Evolutionary conservation across 805 yeast species (phyloP), one percentile per base, ranked within the genome.

Genomic region (Metahyphopichia silvanorum): DNA sequence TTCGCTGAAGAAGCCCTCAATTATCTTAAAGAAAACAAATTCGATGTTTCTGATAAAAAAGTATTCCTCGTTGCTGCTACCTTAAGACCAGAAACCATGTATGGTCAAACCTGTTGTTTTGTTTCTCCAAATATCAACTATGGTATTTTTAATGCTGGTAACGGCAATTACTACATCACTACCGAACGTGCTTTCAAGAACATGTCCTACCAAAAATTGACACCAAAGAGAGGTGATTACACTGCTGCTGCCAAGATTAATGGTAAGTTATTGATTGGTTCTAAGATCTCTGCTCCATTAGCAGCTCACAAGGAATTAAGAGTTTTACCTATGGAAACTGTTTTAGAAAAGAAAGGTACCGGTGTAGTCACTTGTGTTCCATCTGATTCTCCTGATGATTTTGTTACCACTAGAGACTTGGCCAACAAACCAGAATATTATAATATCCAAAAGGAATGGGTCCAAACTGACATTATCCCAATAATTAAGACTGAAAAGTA

Each of bases 301-400:
- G 77, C 96, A 9, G 71, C 71, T 15, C 69, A 79, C 57, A 67
- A 76, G 33, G 77, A 81, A 47, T 69, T 93, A 44, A 75, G 93
- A 51, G 83, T 93, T 36, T 74, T 93, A 45, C 98, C 98, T 47
- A 93, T 93, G 98, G 98, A 91, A 63, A 87, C 97, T 23, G 91
- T 93, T 35, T 72, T 91, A 59, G 94, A 95, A 25, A 73, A 79
- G 35, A 93, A 93, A 71, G 98, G 98, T 76, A 93, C 98, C 28
- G 98, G 98, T 71, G 97, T 93, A 28, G 98, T 93, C 37, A 91
- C 98, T 5, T 93, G 96, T 71, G 98, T 89, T 42, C 98, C 98
- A 42, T 82, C 96, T n/a, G 96, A 89, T 63, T 89, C 98, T 37
- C 98, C 98, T 40, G 98, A 93, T 69, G 98, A 93, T 69, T 93